Evolutionary conservation across 2,329 filamentous ascomycete species (phyloP), one percentile per base, ranked within the genome.

Genomic region (Shiraia sp.): DNA sequence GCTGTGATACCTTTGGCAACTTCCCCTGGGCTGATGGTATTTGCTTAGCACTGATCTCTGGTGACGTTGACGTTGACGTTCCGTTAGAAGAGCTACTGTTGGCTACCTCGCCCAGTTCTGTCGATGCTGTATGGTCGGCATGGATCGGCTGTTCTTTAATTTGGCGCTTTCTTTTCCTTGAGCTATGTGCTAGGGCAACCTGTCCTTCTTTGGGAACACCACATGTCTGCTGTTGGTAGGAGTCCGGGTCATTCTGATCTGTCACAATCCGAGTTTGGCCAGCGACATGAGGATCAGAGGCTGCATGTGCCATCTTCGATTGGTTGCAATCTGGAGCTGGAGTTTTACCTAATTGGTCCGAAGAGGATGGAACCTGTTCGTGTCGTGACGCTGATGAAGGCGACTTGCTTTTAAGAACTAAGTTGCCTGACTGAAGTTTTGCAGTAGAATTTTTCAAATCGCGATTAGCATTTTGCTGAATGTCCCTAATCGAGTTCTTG

Each of bases 1-100:
- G 41, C 15, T 46, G 41, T 9, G 55, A 53, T 6, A 59, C 35
- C 14, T 31, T 50, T 10, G 47, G 47, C 27, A 57, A 25, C 22
- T 56, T 59, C 22, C 53, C 53, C 8, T 48, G 54, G 30, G 32
- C 15, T 15, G 17, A 19, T n/a, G 28, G 28, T 13, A 25, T 25
- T 22, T 22, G 37, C 25, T 45, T 48, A 26, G 25, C 15, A 6
- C 10, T 27, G 7, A 17, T 25, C 27, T 28, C 10, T 7, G 10
- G 9, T 23, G 28, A n/a, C 6, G 10, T 23, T 8, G 15, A 4
- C 8, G 27, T 10, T 25, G 6, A 4, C 8, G 19, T 22, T 8
- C 19, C 19, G 8, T 8, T 22, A 8, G 19, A 22, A 22, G 19
- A 22, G 8, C 4, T 22, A 8, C 19, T 22, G 4, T 22, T 4